A percentile compares a stretch with the other conserved stretches of the same genome.
phyloP scores from a whole-genome alignment of 805 yeast genomes.

The Scheffersomyces ergatensis region DNA sequence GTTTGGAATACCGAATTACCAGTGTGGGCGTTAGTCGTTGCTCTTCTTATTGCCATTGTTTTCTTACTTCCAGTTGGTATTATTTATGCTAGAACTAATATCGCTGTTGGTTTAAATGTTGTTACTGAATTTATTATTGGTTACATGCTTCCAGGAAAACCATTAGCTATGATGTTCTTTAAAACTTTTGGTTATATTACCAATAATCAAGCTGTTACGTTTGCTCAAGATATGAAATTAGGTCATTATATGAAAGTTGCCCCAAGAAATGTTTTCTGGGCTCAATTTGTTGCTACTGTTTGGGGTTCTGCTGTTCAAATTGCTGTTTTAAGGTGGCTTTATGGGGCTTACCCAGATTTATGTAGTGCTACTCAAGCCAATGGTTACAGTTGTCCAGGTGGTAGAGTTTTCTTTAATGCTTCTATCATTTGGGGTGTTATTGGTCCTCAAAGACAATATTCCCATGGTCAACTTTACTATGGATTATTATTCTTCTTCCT shows the following conservation, averaged over 20 bases:
- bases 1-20: slow-evolving; percentile 44
- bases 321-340: slow-evolving; percentile 42
- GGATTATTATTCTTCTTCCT: slow-evolving; percentile 37
- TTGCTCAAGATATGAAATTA: slow-evolving; percentile 47
- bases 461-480: slow-evolving; percentile 21
- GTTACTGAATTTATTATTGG: slow-evolving; percentile 43
- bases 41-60: slow-evolving; percentile 35
- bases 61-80: slow-evolving; percentile 41
- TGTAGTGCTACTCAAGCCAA: slow-evolving; percentile 27
- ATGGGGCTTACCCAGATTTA: slow-evolving; percentile 30
- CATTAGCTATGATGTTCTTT: slow-evolving; percentile 47
- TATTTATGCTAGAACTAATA: slow-evolving; percentile 18
- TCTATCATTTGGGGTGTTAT: slow-evolving; percentile 44
- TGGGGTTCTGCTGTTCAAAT: slow-evolving; percentile 41
- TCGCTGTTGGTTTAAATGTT: slow-evolving; percentile 40
- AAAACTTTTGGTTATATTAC: slow-evolving; percentile 49
- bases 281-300: slow-evolving; percentile 42
- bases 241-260: slow-evolving; percentile 44
- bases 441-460: slow-evolving; percentile 22
- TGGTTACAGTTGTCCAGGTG: slow-evolving; percentile 41
- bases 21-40: slow-evolving; percentile 38
- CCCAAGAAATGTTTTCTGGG: slow-evolving; percentile 38
- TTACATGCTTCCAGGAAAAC: slow-evolving; percentile 47
- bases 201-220: slow-evolving; percentile 46
- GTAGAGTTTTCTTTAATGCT: slow-evolving; percentile 41